Evolutionary conservation across 1,139 yeast genomes (phyloP), one percentile per base, ranked within the genome.

Genomic region (Geotrichum reessii): DNA sequence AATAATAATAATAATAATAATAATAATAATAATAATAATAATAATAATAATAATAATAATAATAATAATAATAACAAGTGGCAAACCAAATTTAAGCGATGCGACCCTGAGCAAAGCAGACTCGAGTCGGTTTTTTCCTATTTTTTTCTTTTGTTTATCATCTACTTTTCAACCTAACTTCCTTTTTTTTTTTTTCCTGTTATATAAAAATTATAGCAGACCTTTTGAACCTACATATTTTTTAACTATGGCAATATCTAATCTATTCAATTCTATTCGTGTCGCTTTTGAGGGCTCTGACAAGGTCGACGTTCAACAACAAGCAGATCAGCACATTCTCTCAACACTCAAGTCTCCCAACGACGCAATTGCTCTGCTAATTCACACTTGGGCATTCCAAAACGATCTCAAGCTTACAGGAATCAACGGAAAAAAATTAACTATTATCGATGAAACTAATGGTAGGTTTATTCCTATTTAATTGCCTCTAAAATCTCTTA

Each of bases 351-450:
- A 55, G 24, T 47, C 58, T 8, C 53, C 58, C 17, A 52, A 56
- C 27, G 58, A 56, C 22, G 52, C 58, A n/a, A 27, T 56, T 24
- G 58, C 51, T 3, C 31, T 56, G 47, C 46, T 52, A 31, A 27
- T 56, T 28, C 58, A 56, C 42, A 37, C 53, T 5, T 52, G 55
- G 55, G 55, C 58, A 2, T 31, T 56, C 22, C 42, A 52, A 9
- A 19, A 31, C 19, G 55, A 44, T 12, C 37, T 51, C 14, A 51
- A 52, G 11, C 28, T 56, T 12, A 25, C 28, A 3, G 42, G 47
- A n/a, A 40, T 56, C 44, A 25, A 48, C 22, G 55, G 50, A 9
- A 17, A 51, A 51, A 52, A 50, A 21, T 31, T 44, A 8, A 5
- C n/a, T 4, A 31, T 44, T 22, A 50, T 11, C n/a, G 53, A 44